phyloP scores from a whole-genome alignment of 1,284 basidiomycete genomes.

The Mycosarcoma maydis region DNA sequence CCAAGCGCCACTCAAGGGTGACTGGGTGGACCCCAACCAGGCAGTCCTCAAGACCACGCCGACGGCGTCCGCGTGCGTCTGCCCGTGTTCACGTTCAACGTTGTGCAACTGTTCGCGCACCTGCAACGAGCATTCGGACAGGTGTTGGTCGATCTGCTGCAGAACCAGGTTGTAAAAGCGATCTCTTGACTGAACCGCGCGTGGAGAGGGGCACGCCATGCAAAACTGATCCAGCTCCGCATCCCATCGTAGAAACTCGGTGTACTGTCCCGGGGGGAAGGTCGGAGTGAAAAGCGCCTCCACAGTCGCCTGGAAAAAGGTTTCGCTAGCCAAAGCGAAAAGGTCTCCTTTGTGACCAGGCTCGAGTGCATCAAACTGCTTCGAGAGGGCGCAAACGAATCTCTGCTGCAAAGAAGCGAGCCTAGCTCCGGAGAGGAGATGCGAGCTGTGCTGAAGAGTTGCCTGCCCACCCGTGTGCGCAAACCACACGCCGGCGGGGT shows the following conservation, averaged over 20 bases:
- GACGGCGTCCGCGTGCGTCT: slow-evolving; percentile 8
- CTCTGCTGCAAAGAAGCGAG: slow-evolving; percentile 8
- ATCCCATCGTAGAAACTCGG: slow-evolving; percentile 15
- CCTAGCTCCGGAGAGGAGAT: slow-evolving; percentile 12
- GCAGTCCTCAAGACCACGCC: slow-evolving; percentile 8
- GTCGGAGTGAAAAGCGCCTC: slow-evolving; percentile 15
- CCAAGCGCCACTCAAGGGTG: slow-evolving; percentile 16
- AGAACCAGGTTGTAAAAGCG: background rate
- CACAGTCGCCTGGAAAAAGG: slow-evolving; percentile 16
- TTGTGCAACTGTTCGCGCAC: slow-evolving; percentile 6
- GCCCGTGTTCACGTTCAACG: background rate
- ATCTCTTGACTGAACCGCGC: slow-evolving; percentile 3
- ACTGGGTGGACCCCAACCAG: slow-evolving; percentile 18
- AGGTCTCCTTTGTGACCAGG: background rate
- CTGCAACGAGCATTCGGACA: slow-evolving; percentile 18
- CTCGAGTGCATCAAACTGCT: background rate
- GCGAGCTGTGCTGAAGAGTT: slow-evolving; percentile 3
- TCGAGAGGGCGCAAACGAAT: background rate
- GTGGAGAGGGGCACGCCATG: background rate
- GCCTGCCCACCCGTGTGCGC: slow-evolving; percentile 6
- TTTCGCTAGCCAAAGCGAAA: background rate
- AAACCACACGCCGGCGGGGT: slow-evolving; percentile 4
- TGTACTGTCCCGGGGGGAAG: slow-evolving; percentile 10
- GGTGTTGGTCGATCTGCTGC: slow-evolving; percentile 8
- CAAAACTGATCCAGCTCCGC: slow-evolving; percentile 7